Evolutionary conservation across 1,139 yeast genomes (phyloP).

Genomic region (Blastobotrys proliferans): DNA sequence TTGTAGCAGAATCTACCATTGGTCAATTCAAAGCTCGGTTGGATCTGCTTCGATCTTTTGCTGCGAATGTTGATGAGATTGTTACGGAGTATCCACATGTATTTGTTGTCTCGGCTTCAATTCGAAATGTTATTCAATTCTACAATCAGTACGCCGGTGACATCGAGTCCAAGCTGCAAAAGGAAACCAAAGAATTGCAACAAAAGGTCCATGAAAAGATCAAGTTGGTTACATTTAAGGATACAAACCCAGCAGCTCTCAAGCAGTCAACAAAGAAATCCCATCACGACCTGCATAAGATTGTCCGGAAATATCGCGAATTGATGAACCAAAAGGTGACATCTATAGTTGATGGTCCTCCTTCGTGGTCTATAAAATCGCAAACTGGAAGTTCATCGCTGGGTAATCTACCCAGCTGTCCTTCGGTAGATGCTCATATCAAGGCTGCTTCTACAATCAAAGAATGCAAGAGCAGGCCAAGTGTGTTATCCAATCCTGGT

Average conservation of each 20-base stretch:
- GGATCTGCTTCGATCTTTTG: constrained; percentile 57
- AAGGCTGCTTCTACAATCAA: neutral
- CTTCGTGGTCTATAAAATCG: neutral
- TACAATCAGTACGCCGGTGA: constrained; percentile 59
- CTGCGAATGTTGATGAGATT: constrained; percentile 40
- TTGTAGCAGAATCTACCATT: constrained; percentile 66
- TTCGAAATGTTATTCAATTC: constrained; percentile 59
- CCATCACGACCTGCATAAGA: constrained; percentile 76
- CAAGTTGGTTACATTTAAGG: constrained; percentile 93
- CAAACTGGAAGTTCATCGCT: neutral
- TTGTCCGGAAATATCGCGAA: constrained; percentile 76
- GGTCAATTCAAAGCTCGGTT: constrained; percentile 70
- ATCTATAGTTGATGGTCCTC: constrained; percentile 52
- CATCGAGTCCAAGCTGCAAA: constrained; percentile 45
- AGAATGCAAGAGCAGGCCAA: constrained; percentile 2
- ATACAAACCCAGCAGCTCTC: constrained; percentile 87
- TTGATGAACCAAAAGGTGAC: constrained; percentile 53
- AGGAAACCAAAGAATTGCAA: constrained; percentile 53
- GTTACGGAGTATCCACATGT: constrained; percentile 15
- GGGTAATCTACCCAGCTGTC: constrained; percentile 1
- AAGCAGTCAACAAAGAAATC: constrained; percentile 90
- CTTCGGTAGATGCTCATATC: constrained; percentile 4
- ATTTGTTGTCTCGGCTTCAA: constrained; percentile 39
- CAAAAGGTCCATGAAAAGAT: constrained; percentile 84
- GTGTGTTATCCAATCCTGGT: constrained; percentile 37